Conservation (phyloP, 306 rosid genomes). For the Acmispon strigosus region DNA sequence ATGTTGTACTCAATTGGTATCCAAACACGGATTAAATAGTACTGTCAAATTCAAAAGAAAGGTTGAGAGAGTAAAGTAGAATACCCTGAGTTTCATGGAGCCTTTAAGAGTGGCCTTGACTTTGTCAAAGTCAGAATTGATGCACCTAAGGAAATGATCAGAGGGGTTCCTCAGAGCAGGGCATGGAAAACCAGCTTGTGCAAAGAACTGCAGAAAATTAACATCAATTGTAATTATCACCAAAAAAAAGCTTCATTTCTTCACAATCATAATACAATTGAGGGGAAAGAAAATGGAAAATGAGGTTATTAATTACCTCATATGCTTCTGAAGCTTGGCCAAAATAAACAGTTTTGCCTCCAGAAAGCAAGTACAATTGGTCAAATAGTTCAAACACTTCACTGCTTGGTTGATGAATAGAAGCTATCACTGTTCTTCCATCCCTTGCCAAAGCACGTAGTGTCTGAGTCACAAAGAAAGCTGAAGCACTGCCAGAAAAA, state of each 20-base stretch:
- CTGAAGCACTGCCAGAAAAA: slow-evolving; percentile 74
- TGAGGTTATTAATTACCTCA: slow-evolving; percentile 41
- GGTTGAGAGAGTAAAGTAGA: background rate
- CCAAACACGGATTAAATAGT: background rate
- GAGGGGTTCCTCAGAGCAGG: slow-evolving; percentile 98
- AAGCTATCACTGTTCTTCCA: slow-evolving; percentile 93
- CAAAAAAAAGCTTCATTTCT: background rate
- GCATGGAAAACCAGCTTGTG: slow-evolving; percentile 97
- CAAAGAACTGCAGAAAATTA: slow-evolving; percentile 65
- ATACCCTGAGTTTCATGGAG: slow-evolving; percentile 88
- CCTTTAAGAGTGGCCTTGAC: slow-evolving; percentile 82
- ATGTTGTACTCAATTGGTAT: no score
- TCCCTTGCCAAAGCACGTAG: slow-evolving; percentile 78
- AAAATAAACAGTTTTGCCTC: slow-evolving; percentile 91
- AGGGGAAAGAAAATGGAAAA: background rate
- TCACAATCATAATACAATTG: background rate
- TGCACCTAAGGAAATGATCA: slow-evolving; percentile 90
- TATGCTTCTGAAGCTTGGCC: slow-evolving; percentile 92
- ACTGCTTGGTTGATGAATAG: slow-evolving; percentile 98
- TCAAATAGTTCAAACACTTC: slow-evolving; percentile 96
- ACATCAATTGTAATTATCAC: background rate
- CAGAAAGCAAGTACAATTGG: slow-evolving; percentile 81
- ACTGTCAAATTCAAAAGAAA: background rate
- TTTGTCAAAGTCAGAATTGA: slow-evolving; percentile 95
- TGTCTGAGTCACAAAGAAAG: slow-evolving; percentile 94